Percentiles rank a stretch among this genome's conserved stretches.
phyloP scores from a whole-genome alignment of 805 yeast genomes.

The Komagataella kurtzmanii region DNA sequence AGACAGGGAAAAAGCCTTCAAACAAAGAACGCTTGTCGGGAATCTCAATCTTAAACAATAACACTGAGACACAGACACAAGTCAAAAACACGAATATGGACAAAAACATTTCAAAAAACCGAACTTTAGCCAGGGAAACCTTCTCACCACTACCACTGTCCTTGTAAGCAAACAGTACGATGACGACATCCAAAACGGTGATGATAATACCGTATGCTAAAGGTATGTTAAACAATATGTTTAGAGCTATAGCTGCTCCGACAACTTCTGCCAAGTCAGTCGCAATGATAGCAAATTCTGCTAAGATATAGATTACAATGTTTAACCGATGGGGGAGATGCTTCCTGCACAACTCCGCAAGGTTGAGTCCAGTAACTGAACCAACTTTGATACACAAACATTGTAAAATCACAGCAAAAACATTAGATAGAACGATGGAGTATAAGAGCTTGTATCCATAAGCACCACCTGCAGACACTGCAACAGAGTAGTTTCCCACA shows the following conservation, averaged over 20 bases:
- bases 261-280: slow-evolving; percentile 92
- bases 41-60: slow-evolving; percentile 45
- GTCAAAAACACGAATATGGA: slow-evolving; percentile 58
- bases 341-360: slow-evolving; percentile 72
- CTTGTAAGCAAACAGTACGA: slow-evolving; percentile 65
- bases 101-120: slow-evolving; percentile 71
- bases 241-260: slow-evolving; percentile 80
- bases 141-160: slow-evolving; percentile 35
- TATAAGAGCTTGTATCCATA: slow-evolving; percentile 64
- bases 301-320: slow-evolving; percentile 46
- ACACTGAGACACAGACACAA: slow-evolving; percentile 61
- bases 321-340: slow-evolving; percentile 61
- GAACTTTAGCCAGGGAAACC: slow-evolving; percentile 48
- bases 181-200: slow-evolving; percentile 71
- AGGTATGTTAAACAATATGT: slow-evolving; percentile 66
- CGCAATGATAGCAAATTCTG: slow-evolving; percentile 82
- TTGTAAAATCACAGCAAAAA: slow-evolving; percentile 76
- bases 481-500: slow-evolving; percentile 88
- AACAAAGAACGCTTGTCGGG: slow-evolving; percentile 38
- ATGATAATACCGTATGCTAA: slow-evolving; percentile 60
- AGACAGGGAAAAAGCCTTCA: slow-evolving; percentile 57
- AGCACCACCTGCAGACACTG: slow-evolving; percentile 79
- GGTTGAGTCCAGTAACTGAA: slow-evolving; percentile 77
- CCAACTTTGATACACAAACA: slow-evolving; percentile 77
- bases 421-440: slow-evolving; percentile 61